A percentile compares a stretch with the other conserved stretches of the same genome.
Conservation (phyloP, 129 eudicot genomes). For the Artemisia tridentata region DNA sequence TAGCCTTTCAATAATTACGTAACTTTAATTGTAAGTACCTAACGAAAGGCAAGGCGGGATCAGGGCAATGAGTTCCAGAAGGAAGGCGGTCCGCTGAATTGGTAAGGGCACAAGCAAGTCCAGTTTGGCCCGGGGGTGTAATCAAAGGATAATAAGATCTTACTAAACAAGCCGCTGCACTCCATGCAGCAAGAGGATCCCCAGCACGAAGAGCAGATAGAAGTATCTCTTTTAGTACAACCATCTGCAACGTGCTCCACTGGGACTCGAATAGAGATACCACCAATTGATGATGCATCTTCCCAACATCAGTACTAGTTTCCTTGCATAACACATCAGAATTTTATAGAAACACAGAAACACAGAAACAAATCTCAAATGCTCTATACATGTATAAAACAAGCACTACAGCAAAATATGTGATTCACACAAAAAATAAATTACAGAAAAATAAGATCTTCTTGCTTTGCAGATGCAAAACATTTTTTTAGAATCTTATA, state of each 20-base stretch:
- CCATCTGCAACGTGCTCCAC: constrained; percentile 99
- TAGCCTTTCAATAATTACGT: neutral
- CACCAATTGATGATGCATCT: constrained; percentile 64
- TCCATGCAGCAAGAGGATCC: constrained; percentile 99
- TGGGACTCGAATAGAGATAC: constrained; percentile 91
- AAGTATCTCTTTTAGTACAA: constrained; percentile 92
- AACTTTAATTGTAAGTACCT: constrained; percentile 45
- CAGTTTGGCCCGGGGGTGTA: constrained; percentile 91
- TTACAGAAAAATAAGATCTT: no score
- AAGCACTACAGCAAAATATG: no score
- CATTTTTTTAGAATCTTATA: no score
- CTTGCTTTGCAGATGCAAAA: no score
- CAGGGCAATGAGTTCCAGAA: constrained; percentile 87
- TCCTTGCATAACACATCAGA: constrained; percentile 42
- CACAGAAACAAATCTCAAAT: neutral
- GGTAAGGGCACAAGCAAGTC: constrained; percentile 73
- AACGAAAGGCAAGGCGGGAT: constrained; percentile 93
- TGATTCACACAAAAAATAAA: no score
- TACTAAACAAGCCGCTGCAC: constrained; percentile 96
- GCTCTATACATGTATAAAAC: no score
- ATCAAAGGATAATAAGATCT: constrained; percentile 93
- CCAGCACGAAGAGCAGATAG: constrained; percentile 89
- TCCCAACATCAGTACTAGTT: constrained; percentile 56
- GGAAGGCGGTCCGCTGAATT: constrained; percentile 93
- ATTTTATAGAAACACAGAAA: neutral